phyloP scores from a whole-genome alignment of 164 flowering plant species.

The Berberis vulgaris region DNA sequence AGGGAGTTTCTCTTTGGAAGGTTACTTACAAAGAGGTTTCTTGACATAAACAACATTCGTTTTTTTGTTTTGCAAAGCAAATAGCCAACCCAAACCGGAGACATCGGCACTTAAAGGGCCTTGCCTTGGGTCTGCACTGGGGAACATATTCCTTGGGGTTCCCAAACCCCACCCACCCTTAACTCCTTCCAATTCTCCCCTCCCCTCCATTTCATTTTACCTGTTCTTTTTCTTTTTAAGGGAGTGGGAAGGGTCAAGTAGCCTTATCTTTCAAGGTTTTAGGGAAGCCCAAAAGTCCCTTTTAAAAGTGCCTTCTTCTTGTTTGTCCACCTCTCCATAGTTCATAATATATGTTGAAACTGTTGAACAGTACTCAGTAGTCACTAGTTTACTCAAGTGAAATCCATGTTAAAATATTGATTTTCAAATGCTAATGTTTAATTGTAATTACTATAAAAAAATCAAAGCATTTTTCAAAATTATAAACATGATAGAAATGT shows the following conservation, averaged over 20 bases:
- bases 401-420: too few species aligned
- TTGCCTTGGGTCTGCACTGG: slow-evolving; percentile 47
- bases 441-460: too few species aligned
- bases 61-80: background rate
- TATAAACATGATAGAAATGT: too few species aligned
- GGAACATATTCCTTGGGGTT: slow-evolving; percentile 48
- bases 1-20: slow-evolving; percentile 2
- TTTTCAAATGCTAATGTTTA: too few species aligned
- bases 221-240: background rate
- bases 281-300: slow-evolving; percentile 27
- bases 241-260: background rate
- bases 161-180: slow-evolving; percentile 13
- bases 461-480: too few species aligned
- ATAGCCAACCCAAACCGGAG: slow-evolving; percentile 43
- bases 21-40: slow-evolving; percentile 27
- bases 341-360: too few species aligned
- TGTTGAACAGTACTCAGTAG: too few species aligned
- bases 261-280: slow-evolving; percentile 12
- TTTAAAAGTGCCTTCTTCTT: slow-evolving; percentile 14
- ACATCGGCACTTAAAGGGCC: slow-evolving; percentile 78
- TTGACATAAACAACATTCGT: background rate
- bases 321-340: background rate
- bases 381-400: too few species aligned
- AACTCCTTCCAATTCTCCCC: background rate
- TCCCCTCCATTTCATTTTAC: too few species aligned